Evolutionary conservation across 768 basidiomycete genomes (phyloP).

Genomic region (Dacryopinax primogenitus): DNA sequence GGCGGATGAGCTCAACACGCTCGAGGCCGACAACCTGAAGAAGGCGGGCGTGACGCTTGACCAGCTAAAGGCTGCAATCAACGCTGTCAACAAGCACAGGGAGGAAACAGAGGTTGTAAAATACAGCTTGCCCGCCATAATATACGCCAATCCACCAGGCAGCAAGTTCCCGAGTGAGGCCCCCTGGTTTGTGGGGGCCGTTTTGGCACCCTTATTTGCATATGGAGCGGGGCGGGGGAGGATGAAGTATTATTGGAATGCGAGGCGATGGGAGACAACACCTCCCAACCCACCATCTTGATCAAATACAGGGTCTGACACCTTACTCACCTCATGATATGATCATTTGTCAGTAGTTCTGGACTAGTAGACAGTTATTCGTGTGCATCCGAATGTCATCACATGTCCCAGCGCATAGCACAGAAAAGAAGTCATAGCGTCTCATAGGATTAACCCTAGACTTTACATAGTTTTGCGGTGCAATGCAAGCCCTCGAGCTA

Average conservation of each 20-base stretch:
- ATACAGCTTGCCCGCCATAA: background rate
- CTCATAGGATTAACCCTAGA: conserved; percentile 5
- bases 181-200: background rate
- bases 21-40: background rate
- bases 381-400: too few relatives aligned
- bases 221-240: background rate
- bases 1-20: background rate
- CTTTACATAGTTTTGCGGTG: conserved; percentile 7
- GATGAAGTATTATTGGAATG: background rate
- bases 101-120: background rate
- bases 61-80: background rate
- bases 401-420: too few relatives aligned
- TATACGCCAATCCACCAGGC: background rate
- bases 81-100: background rate
- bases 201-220: background rate
- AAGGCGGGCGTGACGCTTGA: background rate
- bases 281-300: background rate
- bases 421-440: background rate
- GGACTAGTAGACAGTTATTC: background rate
- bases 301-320: too few relatives aligned
- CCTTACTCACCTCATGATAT: too few relatives aligned
- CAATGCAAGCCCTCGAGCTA: background rate
- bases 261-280: background rate
- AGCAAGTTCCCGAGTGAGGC: background rate
- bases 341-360: background rate